Evolutionary conservation across 2,329 filamentous ascomycete species (phyloP), one percentile per base, ranked within the genome.

Genomic region (Fusarium guadeloupense): DNA sequence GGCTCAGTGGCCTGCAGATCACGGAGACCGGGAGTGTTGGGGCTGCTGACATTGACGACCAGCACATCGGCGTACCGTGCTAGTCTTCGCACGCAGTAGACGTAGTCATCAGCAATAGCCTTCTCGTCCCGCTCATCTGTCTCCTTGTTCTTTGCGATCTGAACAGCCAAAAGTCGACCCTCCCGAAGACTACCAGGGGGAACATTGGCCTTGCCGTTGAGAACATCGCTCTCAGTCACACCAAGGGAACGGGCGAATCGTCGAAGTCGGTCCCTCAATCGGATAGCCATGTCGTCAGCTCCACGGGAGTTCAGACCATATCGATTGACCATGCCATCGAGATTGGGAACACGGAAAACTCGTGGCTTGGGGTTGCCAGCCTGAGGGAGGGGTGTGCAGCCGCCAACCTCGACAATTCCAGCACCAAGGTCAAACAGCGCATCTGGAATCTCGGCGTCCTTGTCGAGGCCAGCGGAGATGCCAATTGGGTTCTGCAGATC

Each of bases 11-110:
- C 90, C 77, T 99, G 95, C 31, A 99, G 81, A 51, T 92, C 90
- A 20, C 95, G 87, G 42, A 98, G 83, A 0, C 95, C 94, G 0
- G 94, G 94, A 0, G 94, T 98, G 78, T 99, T 99, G 20, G 95
- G 95, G 68, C 91, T 96, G 71, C 93, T 97, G 43, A 99, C 95
- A 70, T 99, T 99, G 71, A 99, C 95, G 8, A 98, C 94, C n/a
- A 99, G 80, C 30, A 99, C 90, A 71, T 99, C 95, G 10, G 95
- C 93, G 73, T 97, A 99, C 44, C 84, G 89, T 5, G 90, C 95
- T 31, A 99, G 80, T 39, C 88, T 84, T 49, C 90, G 82, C 4
- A 97, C 93, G 69, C 94, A 97, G 75, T 90, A 91, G n/a, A 95
- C 90, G 72, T 98, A 97, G 72, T 89, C 86, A 68, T 89, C 85